A percentile compares a stretch with the other conserved stretches of the same genome.
These are phyloP conservation scores for Hawksworthiomyces lignivorus DNA, from an alignment of 2,329 filamentous ascomycete genomes.

Conservation along the genomic window DNA sequence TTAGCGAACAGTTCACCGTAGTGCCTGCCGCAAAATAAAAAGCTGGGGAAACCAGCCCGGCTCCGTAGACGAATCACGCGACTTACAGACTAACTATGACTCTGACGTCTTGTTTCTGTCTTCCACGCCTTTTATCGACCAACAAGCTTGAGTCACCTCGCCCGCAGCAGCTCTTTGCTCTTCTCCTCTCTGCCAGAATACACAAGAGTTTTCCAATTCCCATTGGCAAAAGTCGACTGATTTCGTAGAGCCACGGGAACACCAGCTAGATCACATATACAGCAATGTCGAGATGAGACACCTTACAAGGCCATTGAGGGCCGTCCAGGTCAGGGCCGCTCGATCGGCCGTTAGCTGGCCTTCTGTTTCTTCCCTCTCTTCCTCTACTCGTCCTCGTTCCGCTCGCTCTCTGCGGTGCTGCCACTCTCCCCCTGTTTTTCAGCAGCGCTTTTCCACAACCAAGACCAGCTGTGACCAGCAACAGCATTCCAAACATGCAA, in stretches of 20 bases:
- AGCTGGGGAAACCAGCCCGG: conserved; percentile 1
- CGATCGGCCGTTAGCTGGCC: background rate
- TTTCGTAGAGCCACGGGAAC: too few relatives aligned
- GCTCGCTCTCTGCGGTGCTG: conserved; percentile 9
- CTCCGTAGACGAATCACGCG: conserved; percentile 4
- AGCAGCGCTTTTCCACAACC: too few relatives aligned
- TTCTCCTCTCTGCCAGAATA: too few relatives aligned
- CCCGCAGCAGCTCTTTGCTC: too few relatives aligned
- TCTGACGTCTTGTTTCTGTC: conserved; percentile 2
- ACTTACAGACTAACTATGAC: background rate
- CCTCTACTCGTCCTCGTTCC: background rate
- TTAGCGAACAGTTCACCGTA: too few relatives aligned
- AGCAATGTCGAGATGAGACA: conserved; percentile 40
- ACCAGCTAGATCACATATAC: too few relatives aligned
- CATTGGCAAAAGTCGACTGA: too few relatives aligned
- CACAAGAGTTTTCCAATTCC: too few relatives aligned
- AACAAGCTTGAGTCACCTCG: too few relatives aligned
- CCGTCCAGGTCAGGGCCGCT: conserved; percentile 19
- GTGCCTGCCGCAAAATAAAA: too few relatives aligned
- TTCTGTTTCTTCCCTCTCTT: background rate
- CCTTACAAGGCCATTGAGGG: conserved; percentile 31
- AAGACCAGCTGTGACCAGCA: background rate
- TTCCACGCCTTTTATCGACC: too few relatives aligned
- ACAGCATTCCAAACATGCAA: background rate
- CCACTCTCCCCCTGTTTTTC: too few relatives aligned